Base-by-base conservation (phyloP, 371 early-diverging fungal species). In the Mortierella sp. region DNA sequence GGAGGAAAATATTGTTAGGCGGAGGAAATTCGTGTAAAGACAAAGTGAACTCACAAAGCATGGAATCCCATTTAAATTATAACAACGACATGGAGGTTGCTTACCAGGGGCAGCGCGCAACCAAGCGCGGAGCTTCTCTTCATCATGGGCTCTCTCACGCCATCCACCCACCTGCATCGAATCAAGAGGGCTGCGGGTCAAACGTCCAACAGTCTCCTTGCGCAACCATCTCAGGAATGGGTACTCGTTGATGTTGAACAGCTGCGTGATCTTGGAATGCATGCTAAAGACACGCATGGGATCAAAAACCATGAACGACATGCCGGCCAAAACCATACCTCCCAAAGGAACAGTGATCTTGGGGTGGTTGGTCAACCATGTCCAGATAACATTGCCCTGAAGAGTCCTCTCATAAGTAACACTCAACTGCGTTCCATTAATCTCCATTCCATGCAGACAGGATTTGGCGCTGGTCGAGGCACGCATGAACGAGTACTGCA, bases 221-320 rank as follows among this genome's bases (percentile, higher is more conserved):
- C 92, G 90, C 44, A 93, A 79, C 93, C 93, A 93, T 44, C 90
- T 88, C 80, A 92, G 90, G 47, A 92, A 44, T 0, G 90, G 81
- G 88, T 94, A 94, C 72, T 92, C 91, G 73, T 92, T 85, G 45
- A 92, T 80, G 60, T 94, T 94, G 88, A 95, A 97, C 34, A 97
- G 91, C 45, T 94, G 94, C 0, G 96, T 96, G 73, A 95, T 88
- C 84, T 95, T 94, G 84, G 96, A 96, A 13, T 91, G 91, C 82
- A 97, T 93, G 81, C 94, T 96, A 86, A 96, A 97, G 52, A 93
- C 92, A 65, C 98, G 94, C 74, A 97, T 90, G 4, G 98, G 98
- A 73, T 98, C 98, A 87, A 98, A 97, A 31, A 98, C 84, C 24
- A 94, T 91, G 87, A 96, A 96, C 2, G 97, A 93, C 6, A 95